These are phyloP conservation scores for Nemania serpens DNA, from an alignment of 2,329 filamentous ascomycete species.

Conservation along the genomic window DNA sequence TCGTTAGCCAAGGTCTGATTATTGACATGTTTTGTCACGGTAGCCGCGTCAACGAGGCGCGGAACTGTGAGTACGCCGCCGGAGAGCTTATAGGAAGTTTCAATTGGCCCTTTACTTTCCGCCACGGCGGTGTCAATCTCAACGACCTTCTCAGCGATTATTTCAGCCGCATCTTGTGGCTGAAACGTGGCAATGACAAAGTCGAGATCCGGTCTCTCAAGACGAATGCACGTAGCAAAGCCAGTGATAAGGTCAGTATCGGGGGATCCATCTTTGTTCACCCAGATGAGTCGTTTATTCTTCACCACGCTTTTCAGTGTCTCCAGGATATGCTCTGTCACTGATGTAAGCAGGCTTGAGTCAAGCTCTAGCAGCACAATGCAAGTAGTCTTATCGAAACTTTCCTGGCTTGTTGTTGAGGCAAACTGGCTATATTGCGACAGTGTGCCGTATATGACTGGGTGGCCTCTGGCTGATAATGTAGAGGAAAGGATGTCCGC, in stretches of 20 bases:
- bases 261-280: conserved; percentile 13
- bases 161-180: background rate
- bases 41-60: conserved; percentile 5
- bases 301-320: conserved; percentile 12
- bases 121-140: conserved; percentile 7
- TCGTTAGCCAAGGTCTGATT: conserved; percentile 3
- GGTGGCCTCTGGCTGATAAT: background rate
- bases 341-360: background rate
- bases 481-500: conserved; percentile 7
- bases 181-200: conserved; percentile 16
- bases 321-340: conserved; percentile 10
- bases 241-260: conserved; percentile 17
- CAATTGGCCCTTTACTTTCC: conserved; percentile 3
- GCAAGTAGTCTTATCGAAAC: conserved; percentile 7
- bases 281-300: conserved; percentile 17
- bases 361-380: conserved; percentile 18
- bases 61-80: conserved; percentile 6
- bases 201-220: conserved; percentile 13
- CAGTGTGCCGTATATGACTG: conserved; percentile 2
- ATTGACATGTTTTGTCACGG: conserved; percentile 12
- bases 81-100: conserved; percentile 12
- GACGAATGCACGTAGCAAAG: conserved; percentile 14
- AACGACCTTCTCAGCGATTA: conserved; percentile 6
- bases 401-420: conserved; percentile 4
- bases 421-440: conserved; percentile 4